phyloP scores from a whole-genome alignment of 148 eudicot genomes.

The Cornus suecica region DNA sequence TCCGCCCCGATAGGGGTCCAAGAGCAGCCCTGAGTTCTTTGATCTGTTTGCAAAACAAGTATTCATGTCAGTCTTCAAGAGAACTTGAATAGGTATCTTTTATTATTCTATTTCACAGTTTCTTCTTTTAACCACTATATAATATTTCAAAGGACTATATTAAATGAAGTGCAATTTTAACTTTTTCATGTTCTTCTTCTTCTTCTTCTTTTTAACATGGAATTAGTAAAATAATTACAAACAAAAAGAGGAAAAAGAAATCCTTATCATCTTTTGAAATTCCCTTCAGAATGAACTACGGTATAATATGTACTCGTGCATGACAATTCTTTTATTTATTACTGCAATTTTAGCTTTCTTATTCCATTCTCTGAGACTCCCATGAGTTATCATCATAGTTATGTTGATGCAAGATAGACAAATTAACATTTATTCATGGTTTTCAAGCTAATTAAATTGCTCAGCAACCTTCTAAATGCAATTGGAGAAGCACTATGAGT shows the following conservation, averaged over 20 bases:
- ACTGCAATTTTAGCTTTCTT: no score
- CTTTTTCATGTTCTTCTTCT: background rate
- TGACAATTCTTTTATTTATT: no score
- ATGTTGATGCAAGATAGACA: background rate
- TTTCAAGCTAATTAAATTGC: background rate
- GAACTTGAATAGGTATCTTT: background rate
- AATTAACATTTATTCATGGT: background rate
- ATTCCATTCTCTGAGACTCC: no score
- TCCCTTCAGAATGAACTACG: background rate
- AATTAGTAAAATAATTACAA: no score
- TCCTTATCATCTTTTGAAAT: no score
- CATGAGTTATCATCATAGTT: no score
- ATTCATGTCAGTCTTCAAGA: background rate
- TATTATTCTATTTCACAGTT: background rate
- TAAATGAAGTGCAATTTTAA: background rate
- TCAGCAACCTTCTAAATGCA: background rate
- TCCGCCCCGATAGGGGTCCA: slow-evolving; percentile 62
- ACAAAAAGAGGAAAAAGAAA: no score
- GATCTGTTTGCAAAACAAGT: slow-evolving; percentile 34
- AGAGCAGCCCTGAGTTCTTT: slow-evolving; percentile 61
- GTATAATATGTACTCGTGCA: no score
- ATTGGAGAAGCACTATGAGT: background rate
- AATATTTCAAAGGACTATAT: no score
- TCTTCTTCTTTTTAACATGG: no score
- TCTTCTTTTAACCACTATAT: background rate